Base-by-base conservation (phyloP, 2,329 filamentous ascomycete species). In the Penicillium sp. region DNA sequence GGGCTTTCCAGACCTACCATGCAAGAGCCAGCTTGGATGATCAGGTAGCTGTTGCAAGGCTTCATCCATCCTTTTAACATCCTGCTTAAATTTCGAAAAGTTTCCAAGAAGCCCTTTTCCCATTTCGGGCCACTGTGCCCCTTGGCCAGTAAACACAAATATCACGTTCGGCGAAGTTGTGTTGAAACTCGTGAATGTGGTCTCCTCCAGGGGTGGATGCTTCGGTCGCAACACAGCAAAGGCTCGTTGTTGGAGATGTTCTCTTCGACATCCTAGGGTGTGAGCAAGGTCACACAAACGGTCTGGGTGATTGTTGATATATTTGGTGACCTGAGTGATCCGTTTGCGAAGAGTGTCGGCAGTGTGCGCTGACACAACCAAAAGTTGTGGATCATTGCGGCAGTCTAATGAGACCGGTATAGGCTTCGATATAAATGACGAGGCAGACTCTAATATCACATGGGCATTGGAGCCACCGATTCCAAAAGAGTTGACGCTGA, bases 71-170 rank as follows among this genome's bases (percentile, higher is more conserved):
- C 1, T 31, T 22, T 52, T 49, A 2, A 71, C 58, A 36, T 50
- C 51, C 4, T 58, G 18, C 8, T 54, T 52, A 34, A 71, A 68
- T 1, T 29, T 50, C 5, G 46, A 21, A 45, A 64, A 67, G 10
- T 4, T 27, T 4, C 39, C 13, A 22, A 74, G 40, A 4, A 75
- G 57, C 14, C 63, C 60, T 29, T 47, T 45, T 2, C 70, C 73
- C 72, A 75, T 75, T 0, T 45, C 57, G 1, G 60, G 38, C 66
- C 69, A 75, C 38, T 75, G 71, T 3, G 72, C 67, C 1, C 73
- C 73, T 47, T 75, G 73, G 4, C 72, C 72, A 13, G 66, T 75
- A 49, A 73, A 75, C 2, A 71, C 59, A 32, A 71, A 69, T 2
- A 47, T 52, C 11, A 61, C n/a, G 8, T 43, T 18, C 21, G 60